These are phyloP conservation scores for Phytopythium montanum DNA, from an alignment of 352 stramenopile species.

Conservation along the genomic window DNA sequence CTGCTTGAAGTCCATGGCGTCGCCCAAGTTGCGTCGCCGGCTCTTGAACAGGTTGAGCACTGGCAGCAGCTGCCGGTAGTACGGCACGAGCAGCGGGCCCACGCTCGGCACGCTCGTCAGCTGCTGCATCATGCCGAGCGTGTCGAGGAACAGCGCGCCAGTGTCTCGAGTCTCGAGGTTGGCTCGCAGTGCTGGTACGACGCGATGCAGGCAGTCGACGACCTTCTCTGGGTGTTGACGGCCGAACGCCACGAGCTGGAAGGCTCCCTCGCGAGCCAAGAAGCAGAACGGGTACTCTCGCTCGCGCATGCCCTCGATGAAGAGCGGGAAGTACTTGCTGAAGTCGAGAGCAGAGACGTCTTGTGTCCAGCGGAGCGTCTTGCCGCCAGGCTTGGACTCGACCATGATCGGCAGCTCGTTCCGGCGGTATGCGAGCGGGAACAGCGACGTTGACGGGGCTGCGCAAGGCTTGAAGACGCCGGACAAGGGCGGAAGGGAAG, in stretches of 20 bases:
- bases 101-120: constrained; percentile 54
- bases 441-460: constrained; percentile 33
- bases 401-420: constrained; percentile 72
- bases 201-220: constrained; percentile 56
- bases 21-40: constrained; percentile 88
- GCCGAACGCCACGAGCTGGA: constrained; percentile 79
- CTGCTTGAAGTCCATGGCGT: constrained; percentile 91
- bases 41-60: constrained; percentile 90
- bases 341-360: constrained; percentile 75
- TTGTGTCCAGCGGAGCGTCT: constrained; percentile 54
- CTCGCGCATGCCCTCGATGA: constrained; percentile 89
- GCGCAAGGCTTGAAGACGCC: constrained; percentile 50
- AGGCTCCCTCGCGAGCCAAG: constrained; percentile 72
- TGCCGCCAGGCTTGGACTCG: constrained; percentile 41
- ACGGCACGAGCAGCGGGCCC: constrained; percentile 84
- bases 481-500: constrained; percentile 42
- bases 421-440: constrained; percentile 55
- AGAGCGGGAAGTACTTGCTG: constrained; percentile 86
- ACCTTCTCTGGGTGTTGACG: constrained; percentile 53
- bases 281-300: constrained; percentile 72
- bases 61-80: constrained; percentile 90
- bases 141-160: constrained; percentile 39
- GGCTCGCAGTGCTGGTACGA: constrained; percentile 63
- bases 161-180: constrained; percentile 68
- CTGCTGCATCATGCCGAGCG: constrained; percentile 53